Evolutionary conservation across 352 stramenopile species (phyloP), one percentile per base, ranked within the genome.

Genomic region (Phytophthora citricola): DNA sequence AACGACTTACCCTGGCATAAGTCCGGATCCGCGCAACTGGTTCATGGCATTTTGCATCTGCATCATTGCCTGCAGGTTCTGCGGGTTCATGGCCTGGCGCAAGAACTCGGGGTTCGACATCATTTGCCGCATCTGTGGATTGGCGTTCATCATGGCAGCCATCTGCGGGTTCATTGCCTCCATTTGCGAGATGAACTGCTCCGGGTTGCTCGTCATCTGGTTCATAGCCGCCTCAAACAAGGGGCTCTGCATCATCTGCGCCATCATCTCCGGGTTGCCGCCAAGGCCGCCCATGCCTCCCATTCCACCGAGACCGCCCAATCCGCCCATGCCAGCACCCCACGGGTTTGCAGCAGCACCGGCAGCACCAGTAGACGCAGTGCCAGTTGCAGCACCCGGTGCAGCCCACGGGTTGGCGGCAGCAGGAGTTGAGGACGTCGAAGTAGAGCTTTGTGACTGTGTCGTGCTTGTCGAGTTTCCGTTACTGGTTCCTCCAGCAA

Each of bases 1-100:
- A 56, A 10, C 24, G 27, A 76, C 81, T 24, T 67, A 94, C 85
- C 79, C 80, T 59, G 81, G 75, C 39, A 96, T 64, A 38, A 95
- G 60, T 31, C 89, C 89, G 2, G 83, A 79, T 4, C 75, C 58
- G 31, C 85, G 87, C 29, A 97, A 71, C 61, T 97, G 89, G 57
- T 81, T 87, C 89, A 97, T 96, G 11, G 87, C 87, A 46, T 66
- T 84, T 63, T 97, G 91, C 83, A 97, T 91, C 67, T 97, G 90
- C 78, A 96, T 89, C 82, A 97, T 94, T 14, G 91, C 91, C 66
- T 97, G 90, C 14, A 97, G 68, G 71, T 96, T 97, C 60, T 95
- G 81, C 31, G 91, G 91, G 75, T 97, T 95, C 79, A 95, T 90
- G 59, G 91, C 91, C 22, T 86, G 77, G 15, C 86, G 85, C 22